Evolutionary conservation across 1,284 basidiomycete species (phyloP).

Genomic region (Ustilago loliicola): DNA sequence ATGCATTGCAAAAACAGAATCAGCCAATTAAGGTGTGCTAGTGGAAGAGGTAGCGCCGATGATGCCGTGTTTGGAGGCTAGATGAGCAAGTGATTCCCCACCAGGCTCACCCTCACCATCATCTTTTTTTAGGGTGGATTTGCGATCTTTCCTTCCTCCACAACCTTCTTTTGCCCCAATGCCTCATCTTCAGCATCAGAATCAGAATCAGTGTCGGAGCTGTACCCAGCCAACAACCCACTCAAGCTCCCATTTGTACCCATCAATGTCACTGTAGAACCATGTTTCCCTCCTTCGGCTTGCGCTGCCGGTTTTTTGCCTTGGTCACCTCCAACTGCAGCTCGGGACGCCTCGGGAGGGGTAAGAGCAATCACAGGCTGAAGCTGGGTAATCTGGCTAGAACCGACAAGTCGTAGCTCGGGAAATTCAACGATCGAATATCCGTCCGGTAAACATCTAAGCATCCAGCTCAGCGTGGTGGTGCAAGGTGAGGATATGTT

Average conservation of each 20-base stretch:
- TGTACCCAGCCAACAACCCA: slow-evolving; percentile 20
- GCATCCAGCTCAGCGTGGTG: slow-evolving; percentile 13
- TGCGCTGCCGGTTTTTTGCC: not conserved
- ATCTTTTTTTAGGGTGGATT: too few species aligned
- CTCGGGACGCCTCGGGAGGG: not conserved
- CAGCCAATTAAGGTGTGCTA: too few species aligned
- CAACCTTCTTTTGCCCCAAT: too few species aligned
- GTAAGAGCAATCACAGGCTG: too few species aligned
- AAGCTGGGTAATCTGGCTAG: not conserved
- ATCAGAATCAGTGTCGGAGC: slow-evolving; percentile 11
- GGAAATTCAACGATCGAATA: slow-evolving; percentile 33
- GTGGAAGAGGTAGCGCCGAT: too few species aligned
- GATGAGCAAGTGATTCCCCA: too few species aligned
- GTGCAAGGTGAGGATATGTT: not conserved
- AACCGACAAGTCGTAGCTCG: slow-evolving; percentile 17
- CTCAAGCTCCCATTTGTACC: not conserved
- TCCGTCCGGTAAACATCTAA: slow-evolving; percentile 21
- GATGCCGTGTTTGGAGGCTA: not conserved
- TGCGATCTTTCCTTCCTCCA: too few species aligned
- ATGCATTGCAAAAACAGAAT: too few species aligned
- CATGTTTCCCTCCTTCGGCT: not conserved
- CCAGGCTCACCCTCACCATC: too few species aligned
- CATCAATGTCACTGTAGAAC: slow-evolving; percentile 3
- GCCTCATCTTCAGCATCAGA: slow-evolving; percentile 9
- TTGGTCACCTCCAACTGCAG: not conserved